These are phyloP conservation scores for Leccinum longicurvipes DNA, from an alignment of 768 basidiomycete species.

Conservation along the genomic window DNA sequence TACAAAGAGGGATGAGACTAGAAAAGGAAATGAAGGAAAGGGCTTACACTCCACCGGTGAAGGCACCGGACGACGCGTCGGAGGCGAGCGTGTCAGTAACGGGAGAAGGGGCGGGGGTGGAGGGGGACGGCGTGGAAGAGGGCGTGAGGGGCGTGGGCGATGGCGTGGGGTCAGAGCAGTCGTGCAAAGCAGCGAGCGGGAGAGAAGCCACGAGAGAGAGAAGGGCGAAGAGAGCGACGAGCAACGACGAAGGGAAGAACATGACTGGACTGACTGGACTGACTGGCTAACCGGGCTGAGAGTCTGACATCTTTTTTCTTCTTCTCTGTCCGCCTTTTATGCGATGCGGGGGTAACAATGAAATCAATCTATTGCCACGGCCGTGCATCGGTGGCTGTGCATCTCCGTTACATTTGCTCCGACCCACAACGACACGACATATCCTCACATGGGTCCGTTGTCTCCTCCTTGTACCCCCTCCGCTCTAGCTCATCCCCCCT, in stretches of 20 bases:
- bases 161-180: background rate
- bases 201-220: slow-evolving; percentile 47
- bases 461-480: background rate
- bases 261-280: slow-evolving; percentile 13
- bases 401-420: background rate
- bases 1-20: background rate
- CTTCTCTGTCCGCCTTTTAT: background rate
- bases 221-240: slow-evolving; percentile 58
- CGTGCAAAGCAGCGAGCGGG: slow-evolving; percentile 8
- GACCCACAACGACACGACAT: background rate
- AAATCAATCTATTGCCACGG: background rate
- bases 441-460: slow-evolving; percentile 26
- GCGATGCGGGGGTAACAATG: background rate
- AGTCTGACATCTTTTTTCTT: background rate
- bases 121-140: background rate
- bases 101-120: background rate
- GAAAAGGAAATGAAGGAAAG: background rate
- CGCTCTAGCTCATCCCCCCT: slow-evolving; percentile 4
- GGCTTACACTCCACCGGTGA: slow-evolving; percentile 44
- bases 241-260: slow-evolving; percentile 32
- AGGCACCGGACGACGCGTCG: slow-evolving; percentile 25
- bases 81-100: background rate
- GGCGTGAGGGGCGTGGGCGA: no score
- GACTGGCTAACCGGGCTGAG: background rate
- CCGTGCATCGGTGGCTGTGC: slow-evolving; percentile 2